Base-by-base conservation (phyloP, 2,329 filamentous ascomycete species). In the Xylariales sp. region DNA sequence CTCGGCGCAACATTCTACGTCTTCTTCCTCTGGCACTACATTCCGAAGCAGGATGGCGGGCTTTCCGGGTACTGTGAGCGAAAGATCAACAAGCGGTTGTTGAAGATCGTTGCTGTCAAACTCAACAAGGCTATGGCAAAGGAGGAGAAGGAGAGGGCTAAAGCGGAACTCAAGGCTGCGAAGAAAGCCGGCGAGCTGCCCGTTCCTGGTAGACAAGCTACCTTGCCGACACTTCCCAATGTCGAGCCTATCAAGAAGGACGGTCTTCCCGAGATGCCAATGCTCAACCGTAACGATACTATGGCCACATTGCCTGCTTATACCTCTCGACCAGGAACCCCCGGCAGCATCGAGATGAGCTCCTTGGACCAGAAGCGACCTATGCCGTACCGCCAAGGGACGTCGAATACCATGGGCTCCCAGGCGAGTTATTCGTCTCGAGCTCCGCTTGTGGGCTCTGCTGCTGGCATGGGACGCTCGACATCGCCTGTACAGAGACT, bases 11-110 rank as follows among this genome's bases (percentile, higher is more conserved):
- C 94, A 2, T 81, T 95, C 43, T 97, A 95, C 62, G 62, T 95
- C 25, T 78, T 88, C 52, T 98, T 95, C 61, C 74, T 98, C 5
- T 95, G 86, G 77, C 86, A 93, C 61, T 93, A 91, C 63, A 91
- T 98, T 44, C 89, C 90, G 2, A 76, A 76, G 24, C 71, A 79
- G 10, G 89, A 96, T 54, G 88, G 88, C 5, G 83, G 85, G 6
- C 72, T 98, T 20, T 79, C 80, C 5, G 81, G 82, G 18, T 98
- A 95, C 65, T 97, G 93, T 59, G 84, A 87, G 44, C 83, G 89
- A 31, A 97, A 97, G 67, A 83, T 95, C 58, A 94, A 95, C 63
- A 83, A 79, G 52, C 75, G 89, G 48, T 72, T 98, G 48, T 85
- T 85, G 55, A 81, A 81, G 49, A 93, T 97, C 48, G 90, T 97